phyloP scores from a whole-genome alignment of 345 rosid genomes.

The Pugionium cornutum region DNA sequence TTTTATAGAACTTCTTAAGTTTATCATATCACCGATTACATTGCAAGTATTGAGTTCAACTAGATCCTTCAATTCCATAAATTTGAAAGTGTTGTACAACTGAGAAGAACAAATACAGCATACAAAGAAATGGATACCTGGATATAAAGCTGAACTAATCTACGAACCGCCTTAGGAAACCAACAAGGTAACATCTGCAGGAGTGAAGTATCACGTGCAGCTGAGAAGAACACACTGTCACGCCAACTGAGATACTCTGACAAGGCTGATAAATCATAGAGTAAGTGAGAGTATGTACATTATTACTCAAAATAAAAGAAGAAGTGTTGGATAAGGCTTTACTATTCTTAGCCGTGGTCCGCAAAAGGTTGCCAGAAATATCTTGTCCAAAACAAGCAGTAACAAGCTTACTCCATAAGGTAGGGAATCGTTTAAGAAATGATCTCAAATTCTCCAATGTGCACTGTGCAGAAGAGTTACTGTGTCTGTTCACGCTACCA shows the following conservation, averaged over 20 bases:
- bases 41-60: constrained; percentile 28
- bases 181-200: constrained; percentile 94
- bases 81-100: constrained; percentile 20
- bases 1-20: constrained; percentile 19
- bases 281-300: constrained; percentile 31
- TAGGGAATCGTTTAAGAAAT: constrained; percentile 75
- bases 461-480: constrained; percentile 82
- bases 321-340: constrained; percentile 32
- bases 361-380: constrained; percentile 50
- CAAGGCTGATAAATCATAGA: constrained; percentile 51
- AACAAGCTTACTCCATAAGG: constrained; percentile 80
- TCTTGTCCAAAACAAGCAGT: constrained; percentile 77
- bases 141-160: constrained; percentile 86
- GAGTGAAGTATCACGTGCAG: constrained; percentile 86
- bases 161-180: constrained; percentile 91
- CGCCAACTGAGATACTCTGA: constrained; percentile 89
- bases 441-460: constrained; percentile 87
- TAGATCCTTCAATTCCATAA: constrained; percentile 30
- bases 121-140: constrained; percentile 56
- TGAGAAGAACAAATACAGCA: constrained; percentile 15
- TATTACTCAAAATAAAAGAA: constrained; percentile 28
- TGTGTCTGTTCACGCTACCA: constrained; percentile 76
- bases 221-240: constrained; percentile 82
- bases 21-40: constrained; percentile 17
- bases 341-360: constrained; percentile 65